Evolutionary conservation across 345 rosid species (phyloP).

Genomic region (Lagerstroemia speciosa): DNA sequence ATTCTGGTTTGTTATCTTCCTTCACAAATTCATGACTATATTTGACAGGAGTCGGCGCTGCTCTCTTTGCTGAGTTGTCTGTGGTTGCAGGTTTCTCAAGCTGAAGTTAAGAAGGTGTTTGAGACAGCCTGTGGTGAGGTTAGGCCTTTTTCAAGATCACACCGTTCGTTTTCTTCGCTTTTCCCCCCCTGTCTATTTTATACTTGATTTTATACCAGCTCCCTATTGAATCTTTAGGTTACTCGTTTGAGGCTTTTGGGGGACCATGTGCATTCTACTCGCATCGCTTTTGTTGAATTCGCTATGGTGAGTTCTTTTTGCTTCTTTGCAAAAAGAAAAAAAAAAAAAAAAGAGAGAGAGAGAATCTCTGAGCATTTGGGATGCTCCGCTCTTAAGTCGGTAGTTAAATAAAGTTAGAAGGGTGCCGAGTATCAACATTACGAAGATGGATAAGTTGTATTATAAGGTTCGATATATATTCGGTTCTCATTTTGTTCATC

Average conservation of each 20-base stretch:
- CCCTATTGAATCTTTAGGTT: constrained; percentile 29
- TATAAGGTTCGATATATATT: background rate
- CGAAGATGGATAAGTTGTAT: background rate
- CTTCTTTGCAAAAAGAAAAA: background rate
- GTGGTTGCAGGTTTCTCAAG: constrained; percentile 55
- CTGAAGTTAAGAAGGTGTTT: constrained; percentile 68
- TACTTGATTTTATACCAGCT: background rate
- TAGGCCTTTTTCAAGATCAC: constrained; percentile 16
- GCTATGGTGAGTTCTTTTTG: constrained; percentile 43
- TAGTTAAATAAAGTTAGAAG: background rate
- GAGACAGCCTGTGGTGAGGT: constrained; percentile 90
- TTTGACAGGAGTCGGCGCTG: background rate
- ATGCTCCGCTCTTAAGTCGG: background rate
- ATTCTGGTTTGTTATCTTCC: background rate
- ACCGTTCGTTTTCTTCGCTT: background rate
- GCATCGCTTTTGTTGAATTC: constrained; percentile 87
- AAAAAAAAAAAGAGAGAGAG: no score
- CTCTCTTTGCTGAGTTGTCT: background rate
- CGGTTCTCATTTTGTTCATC: background rate
- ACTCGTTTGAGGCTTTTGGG: constrained; percentile 83
- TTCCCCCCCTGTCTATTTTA: no score
- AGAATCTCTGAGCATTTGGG: background rate
- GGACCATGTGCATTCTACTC: constrained; percentile 73
- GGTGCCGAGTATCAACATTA: background rate
- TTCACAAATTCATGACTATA: background rate